Conservation (phyloP, 345 rosid genomes). For the Boechera retrofracta region DNA sequence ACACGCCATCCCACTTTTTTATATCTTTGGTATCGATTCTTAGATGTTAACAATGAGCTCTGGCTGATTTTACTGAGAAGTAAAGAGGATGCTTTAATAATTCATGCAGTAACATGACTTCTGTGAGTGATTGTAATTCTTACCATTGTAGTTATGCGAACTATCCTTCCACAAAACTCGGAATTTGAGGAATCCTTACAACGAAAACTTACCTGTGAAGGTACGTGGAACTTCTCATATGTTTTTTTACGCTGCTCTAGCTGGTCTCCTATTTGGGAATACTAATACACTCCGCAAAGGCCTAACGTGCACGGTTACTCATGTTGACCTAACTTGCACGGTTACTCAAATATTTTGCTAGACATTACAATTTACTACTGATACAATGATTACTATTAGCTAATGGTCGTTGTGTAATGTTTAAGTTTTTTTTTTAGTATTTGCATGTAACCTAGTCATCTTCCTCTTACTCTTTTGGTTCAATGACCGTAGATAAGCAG, state of each 20-base stretch:
- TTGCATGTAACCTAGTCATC: conserved; percentile 11
- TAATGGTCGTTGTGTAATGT: conserved; percentile 31
- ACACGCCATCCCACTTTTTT: conserved; percentile 12
- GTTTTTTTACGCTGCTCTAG: conserved; percentile 7
- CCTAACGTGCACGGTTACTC: conserved; percentile 4
- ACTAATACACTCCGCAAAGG: conserved; percentile 2
- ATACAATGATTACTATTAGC: conserved; percentile 2
- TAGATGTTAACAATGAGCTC: conserved; percentile 23
- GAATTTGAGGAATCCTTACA: conserved; percentile 92
- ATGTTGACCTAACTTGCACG: conserved; percentile 7
- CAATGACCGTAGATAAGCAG: conserved; percentile 80
- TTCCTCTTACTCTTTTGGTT: conserved; percentile 39
- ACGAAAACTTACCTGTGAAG: conserved; percentile 98
- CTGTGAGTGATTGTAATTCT: conserved; percentile 39
- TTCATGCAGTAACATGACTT: conserved; percentile 18
- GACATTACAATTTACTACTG: conserved; percentile 18
- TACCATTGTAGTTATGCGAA: conserved; percentile 80
- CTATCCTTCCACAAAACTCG: conserved; percentile 95
- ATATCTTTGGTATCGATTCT: conserved; percentile 10
- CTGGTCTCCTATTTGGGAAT: conserved; percentile 13
- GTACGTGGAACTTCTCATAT: conserved; percentile 50
- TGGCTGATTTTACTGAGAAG: background rate
- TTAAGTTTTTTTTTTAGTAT: background rate
- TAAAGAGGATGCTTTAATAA: background rate
- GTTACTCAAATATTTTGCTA: conserved; percentile 20